Evolutionary conservation across 2,329 filamentous ascomycete species (phyloP).

Genomic region (Aspergillus puulaauensis): DNA sequence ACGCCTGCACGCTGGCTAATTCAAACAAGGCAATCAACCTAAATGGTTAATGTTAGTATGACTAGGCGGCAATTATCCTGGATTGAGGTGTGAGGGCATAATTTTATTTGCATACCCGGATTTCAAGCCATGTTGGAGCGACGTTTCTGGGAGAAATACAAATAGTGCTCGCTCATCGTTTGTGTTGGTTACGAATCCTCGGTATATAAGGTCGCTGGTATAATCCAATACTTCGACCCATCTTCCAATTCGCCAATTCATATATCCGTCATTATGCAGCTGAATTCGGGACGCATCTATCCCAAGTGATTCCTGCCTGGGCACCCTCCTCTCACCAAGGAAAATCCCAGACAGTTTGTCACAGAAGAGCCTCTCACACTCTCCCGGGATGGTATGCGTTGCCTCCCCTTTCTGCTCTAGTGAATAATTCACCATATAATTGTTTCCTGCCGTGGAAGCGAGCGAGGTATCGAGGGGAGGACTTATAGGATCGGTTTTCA

Average conservation of each 20-base stretch:
- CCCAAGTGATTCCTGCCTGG: constrained; percentile 78
- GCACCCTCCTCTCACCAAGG: constrained; percentile 87
- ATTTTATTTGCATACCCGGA: constrained; percentile 65
- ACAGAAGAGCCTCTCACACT: constrained; percentile 99
- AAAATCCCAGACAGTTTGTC: constrained; percentile 91
- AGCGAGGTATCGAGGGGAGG: constrained; percentile 80
- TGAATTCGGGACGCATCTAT: constrained; percentile 64
- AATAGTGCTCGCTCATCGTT: constrained; percentile 74
- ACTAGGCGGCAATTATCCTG: not conserved
- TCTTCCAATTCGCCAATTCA: constrained; percentile 27
- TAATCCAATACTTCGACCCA: constrained; percentile 65
- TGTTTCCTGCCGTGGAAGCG: constrained; percentile 62
- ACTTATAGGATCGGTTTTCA: constrained; percentile 82
- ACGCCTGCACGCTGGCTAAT: constrained; percentile 69
- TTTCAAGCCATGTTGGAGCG: constrained; percentile 76
- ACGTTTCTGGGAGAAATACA: constrained; percentile 77
- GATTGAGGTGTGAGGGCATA: not conserved
- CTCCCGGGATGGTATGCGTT: constrained; percentile 94
- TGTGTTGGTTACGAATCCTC: constrained; percentile 76
- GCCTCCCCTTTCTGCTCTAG: constrained; percentile 72
- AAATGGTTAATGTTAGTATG: constrained; percentile 1
- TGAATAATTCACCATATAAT: constrained; percentile 30
- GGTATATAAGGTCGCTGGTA: constrained; percentile 76
- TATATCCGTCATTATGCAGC: constrained; percentile 29
- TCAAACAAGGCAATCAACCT: constrained; percentile 90